phyloP scores from a whole-genome alignment of 306 rosid species.

The Prunus fruticosa region DNA sequence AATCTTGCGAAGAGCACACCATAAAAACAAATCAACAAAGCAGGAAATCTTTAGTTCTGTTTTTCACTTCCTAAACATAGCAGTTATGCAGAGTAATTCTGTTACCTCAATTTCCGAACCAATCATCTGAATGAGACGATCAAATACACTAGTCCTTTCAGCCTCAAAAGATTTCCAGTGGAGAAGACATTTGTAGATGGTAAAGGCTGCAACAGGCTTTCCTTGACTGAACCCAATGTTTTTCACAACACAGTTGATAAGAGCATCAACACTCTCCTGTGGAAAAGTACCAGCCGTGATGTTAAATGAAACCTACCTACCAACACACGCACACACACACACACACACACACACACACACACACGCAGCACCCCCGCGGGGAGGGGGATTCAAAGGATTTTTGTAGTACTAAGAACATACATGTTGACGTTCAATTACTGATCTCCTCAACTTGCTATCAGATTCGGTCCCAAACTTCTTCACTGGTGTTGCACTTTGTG shows the following conservation, averaged over 20 bases:
- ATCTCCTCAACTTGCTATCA: conserved; percentile 86
- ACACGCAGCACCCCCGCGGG: too few species aligned
- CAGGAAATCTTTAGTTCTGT: not conserved
- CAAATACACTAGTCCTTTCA: conserved; percentile 98
- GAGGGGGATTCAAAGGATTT: not conserved
- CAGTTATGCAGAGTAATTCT: conserved; percentile 7
- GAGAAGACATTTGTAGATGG: conserved; percentile 95
- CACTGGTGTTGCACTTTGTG: conserved; percentile 57
- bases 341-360: too few species aligned
- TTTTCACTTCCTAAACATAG: not conserved
- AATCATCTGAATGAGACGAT: conserved; percentile 98
- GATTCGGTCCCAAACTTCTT: conserved; percentile 82
- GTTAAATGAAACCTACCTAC: conserved; percentile 18
- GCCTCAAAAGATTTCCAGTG: conserved; percentile 99
- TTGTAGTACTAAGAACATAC: conserved; percentile 43
- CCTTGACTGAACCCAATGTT: conserved; percentile 87
- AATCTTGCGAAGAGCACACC: too few species aligned
- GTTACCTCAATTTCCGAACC: conserved; percentile 97
- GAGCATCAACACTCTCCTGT: conserved; percentile 96
- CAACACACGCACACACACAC: too few species aligned
- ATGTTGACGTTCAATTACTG: conserved; percentile 88
- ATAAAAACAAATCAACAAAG: too few species aligned
- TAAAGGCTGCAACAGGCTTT: conserved; percentile 96
- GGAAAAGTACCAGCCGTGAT: conserved; percentile 22
- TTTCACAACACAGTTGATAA: conserved; percentile 73